Conservation (phyloP, 2,329 filamentous ascomycete species). For the Aspergillus jensenii region DNA sequence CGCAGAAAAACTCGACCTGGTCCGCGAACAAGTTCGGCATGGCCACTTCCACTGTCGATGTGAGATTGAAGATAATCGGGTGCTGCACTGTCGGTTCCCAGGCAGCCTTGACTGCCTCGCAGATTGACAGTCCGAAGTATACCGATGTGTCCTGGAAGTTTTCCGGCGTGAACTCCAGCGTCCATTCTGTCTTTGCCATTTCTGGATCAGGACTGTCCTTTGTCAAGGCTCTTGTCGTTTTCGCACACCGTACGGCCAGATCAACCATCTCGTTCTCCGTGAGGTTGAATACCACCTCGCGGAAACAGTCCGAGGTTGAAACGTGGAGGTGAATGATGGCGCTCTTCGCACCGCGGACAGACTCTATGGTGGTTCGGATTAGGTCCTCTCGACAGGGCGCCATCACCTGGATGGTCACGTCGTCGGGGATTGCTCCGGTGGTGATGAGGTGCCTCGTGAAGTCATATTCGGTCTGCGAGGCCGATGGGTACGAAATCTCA, state of each 20-base stretch:
- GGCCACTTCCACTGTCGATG: conserved; percentile 91
- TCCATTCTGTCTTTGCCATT: conserved; percentile 56
- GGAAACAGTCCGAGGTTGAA: conserved; percentile 94
- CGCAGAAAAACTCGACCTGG: conserved; percentile 94
- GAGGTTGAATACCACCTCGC: conserved; percentile 85
- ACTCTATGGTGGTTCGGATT: conserved; percentile 87
- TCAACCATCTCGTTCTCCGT: conserved; percentile 76
- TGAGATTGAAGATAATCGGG: conserved; percentile 94
- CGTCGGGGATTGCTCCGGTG: conserved; percentile 77
- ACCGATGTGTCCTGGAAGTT: conserved; percentile 85
- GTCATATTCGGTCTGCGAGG: conserved; percentile 92
- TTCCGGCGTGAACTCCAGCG: conserved; percentile 51
- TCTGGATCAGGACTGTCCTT: conserved; percentile 64
- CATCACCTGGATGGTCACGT: conserved; percentile 89
- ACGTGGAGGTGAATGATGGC: conserved; percentile 94
- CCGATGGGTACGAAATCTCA: conserved; percentile 91
- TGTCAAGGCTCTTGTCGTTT: conserved; percentile 83
- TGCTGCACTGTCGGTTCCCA: conserved; percentile 80
- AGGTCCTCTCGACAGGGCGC: conserved; percentile 90
- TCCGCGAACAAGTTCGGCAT: conserved; percentile 96
- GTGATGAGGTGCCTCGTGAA: conserved; percentile 87
- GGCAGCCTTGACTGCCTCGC: conserved; percentile 88
- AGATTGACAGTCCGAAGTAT: conserved; percentile 79
- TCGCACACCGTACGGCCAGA: conserved; percentile 80
- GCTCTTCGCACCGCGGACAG: conserved; percentile 85